Evolutionary conservation across 495 filamentous ascomycete genomes (phyloP), one percentile per base, ranked within the genome.

Genomic region (Neurospora sp.): DNA sequence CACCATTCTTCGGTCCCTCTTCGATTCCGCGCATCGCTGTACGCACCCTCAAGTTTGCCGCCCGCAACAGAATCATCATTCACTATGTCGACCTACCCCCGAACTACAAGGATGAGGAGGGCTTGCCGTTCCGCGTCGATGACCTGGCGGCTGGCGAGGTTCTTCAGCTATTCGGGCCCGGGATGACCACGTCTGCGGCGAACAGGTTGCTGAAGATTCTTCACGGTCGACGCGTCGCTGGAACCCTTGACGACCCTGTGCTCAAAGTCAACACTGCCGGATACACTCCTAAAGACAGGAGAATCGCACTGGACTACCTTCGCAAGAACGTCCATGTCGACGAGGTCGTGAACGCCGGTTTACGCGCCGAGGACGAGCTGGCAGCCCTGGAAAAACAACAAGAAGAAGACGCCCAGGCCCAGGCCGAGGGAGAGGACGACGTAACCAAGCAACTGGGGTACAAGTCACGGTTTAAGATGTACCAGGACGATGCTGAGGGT

Each of bases 181-280:
- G 83, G 12, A 77, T 92, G 31, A 78, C 84, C 31, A 81, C 82
- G 1, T 74, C 79, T 4, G 77, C 83, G 27, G 94, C 88, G 69
- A 95, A 94, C 77, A 84, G 84, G 35, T 82, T 94, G 18, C 81
- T 97, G 6, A 82, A 83, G 38, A 87, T 93, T 40, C 82, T 96
- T 3, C 93, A 97, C 77, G 89, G 88, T 37, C 89, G 93, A 66
- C 89, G 94, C 27, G 84, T 93, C 14, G 87, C 89, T 12, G 94
- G 94, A 23, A 94, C 93, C 0, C 85, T 95, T 10, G 90, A 93
- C 49, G 86, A 85, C 81, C 87, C 81, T 12, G 72, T 27, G 27
- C 75, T 84, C 16, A 70, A 76, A 44, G 72, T 74, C 49, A 79
- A 82, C 46, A 83, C 82, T 9, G 76, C 72, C 6, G 39, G 40